Base-by-base conservation (phyloP, 2,329 filamentous ascomycete genomes). In the Cladobotryum protrusum region DNA sequence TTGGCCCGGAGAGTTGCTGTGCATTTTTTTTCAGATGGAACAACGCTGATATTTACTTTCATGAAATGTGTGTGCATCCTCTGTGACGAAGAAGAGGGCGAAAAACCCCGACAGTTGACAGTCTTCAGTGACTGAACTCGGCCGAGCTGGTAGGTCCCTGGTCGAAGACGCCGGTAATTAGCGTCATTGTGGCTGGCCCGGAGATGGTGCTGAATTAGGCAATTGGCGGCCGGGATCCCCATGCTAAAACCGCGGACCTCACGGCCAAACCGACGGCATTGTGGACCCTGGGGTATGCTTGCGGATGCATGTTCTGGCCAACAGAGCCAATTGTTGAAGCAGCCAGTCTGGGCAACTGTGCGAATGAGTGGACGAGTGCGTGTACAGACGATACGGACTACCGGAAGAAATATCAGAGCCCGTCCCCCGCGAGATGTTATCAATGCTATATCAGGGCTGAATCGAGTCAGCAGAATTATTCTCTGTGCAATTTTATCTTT, bases 161-260 rank as follows among this genome's bases (percentile, higher is more conserved):
- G 36, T 37, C 24, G 24, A 29, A 47, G 43, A 17, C 32, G 17
- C 47, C 47, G 45, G 48, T 45, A 48, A 53, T 50, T 56, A 49
- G 45, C 36, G 49, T 46, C 47, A 43, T 29, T 24, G 36, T 50
- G 42, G 50, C 45, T 54, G 50, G 45, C 45, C 48, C 56, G 56
- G 56, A 56, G 52, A 56, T 56, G 47, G 48, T 47, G 43, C 56
- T 52, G 37, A 32, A 56, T 58, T 47, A 42, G 55, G 56, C 47
- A 57, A 56, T 52, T 39, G 45, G 47, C 17, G 50, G 42, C 52
- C 50, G 44, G 55, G 53, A 17, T 17, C 32, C 51, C 51, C 47
- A 46, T 47, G 45, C 51, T 32, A 49, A 39, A 50, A 39, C 42
- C 41, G 45, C 50, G 50, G 46, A 52, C 46, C 48, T 52, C 17